Evolutionary conservation across 2,329 filamentous ascomycete genomes (phyloP).

Genomic region (Pyrenophora tritici-repentis): DNA sequence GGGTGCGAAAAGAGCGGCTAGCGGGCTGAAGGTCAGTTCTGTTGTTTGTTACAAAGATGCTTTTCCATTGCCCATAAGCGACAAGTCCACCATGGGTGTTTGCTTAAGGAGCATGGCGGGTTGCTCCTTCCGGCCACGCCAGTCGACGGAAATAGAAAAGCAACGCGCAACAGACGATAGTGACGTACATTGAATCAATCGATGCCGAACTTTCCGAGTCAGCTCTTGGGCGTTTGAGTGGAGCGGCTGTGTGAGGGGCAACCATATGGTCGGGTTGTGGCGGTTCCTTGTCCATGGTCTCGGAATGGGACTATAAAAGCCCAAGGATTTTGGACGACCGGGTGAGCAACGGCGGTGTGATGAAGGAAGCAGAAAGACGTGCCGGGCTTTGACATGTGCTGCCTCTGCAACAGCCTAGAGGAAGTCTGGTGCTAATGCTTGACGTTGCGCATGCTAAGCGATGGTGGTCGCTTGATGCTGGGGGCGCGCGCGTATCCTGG

Average conservation of each 20-base stretch:
- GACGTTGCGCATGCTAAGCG: conserved; percentile 29
- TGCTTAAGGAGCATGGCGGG: background rate
- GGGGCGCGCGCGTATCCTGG: conserved; percentile 21
- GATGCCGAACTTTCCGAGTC: conserved; percentile 42
- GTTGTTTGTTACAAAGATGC: background rate
- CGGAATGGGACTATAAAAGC: conserved; percentile 26
- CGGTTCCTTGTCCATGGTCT: conserved; percentile 45
- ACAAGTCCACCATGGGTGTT: background rate
- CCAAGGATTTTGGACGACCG: background rate
- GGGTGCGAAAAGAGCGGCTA: conserved; percentile 45
- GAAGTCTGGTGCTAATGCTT: conserved; percentile 16
- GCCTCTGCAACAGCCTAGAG: conserved; percentile 11
- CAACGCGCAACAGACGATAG: conserved; percentile 3
- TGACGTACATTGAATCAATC: conserved; percentile 41
- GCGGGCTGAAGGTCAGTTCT: conserved; percentile 7
- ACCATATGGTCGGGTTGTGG: conserved; percentile 45
- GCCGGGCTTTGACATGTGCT: conserved; percentile 5
- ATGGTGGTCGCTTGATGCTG: conserved; percentile 26
- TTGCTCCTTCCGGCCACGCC: background rate
- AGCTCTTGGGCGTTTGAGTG: conserved; percentile 40
- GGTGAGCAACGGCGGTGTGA: conserved; percentile 19
- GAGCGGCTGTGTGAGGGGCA: conserved; percentile 42
- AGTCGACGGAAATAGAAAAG: background rate
- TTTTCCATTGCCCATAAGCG: background rate
- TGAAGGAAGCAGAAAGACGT: conserved; percentile 2